Conservation (phyloP, 2,329 filamentous ascomycete genomes). For the Phaeophleospora eucalypticola region DNA sequence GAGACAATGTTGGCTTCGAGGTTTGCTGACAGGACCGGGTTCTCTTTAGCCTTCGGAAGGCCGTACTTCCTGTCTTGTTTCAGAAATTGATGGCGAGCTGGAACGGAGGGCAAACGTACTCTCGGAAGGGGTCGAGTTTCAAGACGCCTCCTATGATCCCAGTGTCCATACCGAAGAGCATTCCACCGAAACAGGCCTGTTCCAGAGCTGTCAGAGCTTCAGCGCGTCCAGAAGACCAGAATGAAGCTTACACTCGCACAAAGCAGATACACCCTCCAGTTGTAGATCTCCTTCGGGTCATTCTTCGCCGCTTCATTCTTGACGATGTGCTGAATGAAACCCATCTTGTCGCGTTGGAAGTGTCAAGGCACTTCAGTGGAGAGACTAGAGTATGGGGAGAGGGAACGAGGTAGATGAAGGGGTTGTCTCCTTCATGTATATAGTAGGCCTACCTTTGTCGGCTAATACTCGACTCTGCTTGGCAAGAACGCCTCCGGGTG, state of each 20-base stretch:
- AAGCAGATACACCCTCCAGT: conserved; percentile 64
- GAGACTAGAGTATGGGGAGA: background rate
- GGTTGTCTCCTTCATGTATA: background rate
- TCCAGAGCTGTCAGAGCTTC: conserved; percentile 20
- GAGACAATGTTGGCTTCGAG: conserved; percentile 57
- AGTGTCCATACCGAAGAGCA: conserved; percentile 63
- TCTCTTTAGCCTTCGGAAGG: conserved; percentile 35
- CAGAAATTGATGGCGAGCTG: background rate
- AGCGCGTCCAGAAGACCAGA: conserved; percentile 43
- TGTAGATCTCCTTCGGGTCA: conserved; percentile 65
- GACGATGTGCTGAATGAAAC: conserved; percentile 54
- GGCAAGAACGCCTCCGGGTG: conserved; percentile 5
- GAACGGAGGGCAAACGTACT: conserved; percentile 36
- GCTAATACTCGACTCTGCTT: conserved; percentile 4
- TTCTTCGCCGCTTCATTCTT: conserved; percentile 68
- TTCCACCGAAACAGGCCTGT: conserved; percentile 61
- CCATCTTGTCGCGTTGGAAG: conserved; percentile 14
- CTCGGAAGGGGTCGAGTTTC: conserved; percentile 55
- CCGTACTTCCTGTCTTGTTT: conserved; percentile 47
- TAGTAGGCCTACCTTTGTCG: background rate
- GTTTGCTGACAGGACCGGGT: conserved; percentile 17
- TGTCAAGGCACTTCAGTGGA: background rate
- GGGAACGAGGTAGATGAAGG: background rate
- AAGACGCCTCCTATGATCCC: conserved; percentile 66
- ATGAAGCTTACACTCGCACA: conserved; percentile 59